phyloP scores from a whole-genome alignment of 257 asterid species.

The Salvia miltiorrhiza region DNA sequence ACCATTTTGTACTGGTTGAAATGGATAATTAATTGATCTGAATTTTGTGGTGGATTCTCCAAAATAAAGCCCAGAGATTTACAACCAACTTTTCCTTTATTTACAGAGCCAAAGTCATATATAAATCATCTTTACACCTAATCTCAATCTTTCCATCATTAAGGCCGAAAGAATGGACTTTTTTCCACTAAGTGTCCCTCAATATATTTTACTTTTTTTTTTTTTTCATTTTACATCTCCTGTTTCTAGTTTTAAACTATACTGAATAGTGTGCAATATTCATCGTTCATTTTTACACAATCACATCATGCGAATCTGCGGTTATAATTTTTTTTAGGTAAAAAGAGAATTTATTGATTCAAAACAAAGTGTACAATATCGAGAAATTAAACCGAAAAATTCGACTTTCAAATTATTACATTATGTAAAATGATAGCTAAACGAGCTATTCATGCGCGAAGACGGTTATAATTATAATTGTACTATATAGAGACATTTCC shows the following conservation, averaged over 20 bases:
- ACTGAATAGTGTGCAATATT: no score
- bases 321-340: no score
- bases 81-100: constrained; percentile 1
- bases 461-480: no score
- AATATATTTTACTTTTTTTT: not conserved
- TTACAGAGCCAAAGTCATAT: not conserved
- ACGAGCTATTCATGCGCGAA: no score
- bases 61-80: constrained; percentile 29
- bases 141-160: constrained; percentile 27
- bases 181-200: not conserved
- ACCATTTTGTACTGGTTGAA: constrained; percentile 13
- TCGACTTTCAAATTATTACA: no score
- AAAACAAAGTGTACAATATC: no score
- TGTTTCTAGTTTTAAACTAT: not conserved
- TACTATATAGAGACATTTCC: no score
- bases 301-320: no score
- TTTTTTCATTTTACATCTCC: not conserved
- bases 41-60: constrained; percentile 27
- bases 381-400: no score
- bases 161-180: constrained; percentile 31
- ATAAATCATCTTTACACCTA: constrained; percentile 28
- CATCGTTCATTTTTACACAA: no score
- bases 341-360: no score
- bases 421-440: no score
- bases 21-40: constrained; percentile 12